phyloP scores from a whole-genome alignment of 2,329 filamentous ascomycete genomes.

The Colletotrichum noveboracense region DNA sequence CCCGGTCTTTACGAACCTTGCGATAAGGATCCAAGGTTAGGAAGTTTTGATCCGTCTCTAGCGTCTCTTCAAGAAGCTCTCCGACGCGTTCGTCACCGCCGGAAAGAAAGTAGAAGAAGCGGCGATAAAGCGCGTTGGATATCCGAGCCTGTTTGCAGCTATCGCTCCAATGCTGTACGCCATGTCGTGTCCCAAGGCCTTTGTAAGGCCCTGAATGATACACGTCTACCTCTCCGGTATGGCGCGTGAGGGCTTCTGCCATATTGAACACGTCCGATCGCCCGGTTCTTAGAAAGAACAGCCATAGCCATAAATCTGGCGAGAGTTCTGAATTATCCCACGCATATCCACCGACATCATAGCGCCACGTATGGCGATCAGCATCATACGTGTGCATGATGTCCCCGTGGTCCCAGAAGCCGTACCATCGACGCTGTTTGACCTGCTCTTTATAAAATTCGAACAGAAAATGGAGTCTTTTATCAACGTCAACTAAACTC shows the following conservation, averaged over 20 bases:
- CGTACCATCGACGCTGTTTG: slow-evolving; percentile 65
- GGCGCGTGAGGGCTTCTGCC: slow-evolving; percentile 62
- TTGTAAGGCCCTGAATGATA: slow-evolving; percentile 65
- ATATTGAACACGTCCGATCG: slow-evolving; percentile 62
- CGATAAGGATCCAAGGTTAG: slow-evolving; percentile 59
- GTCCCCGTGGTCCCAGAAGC: slow-evolving; percentile 67
- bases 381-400: slow-evolving; percentile 67
- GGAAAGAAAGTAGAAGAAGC: slow-evolving; percentile 58
- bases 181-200: slow-evolving; percentile 66
- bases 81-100: slow-evolving; percentile 64
- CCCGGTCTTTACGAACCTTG: slow-evolving; percentile 61
- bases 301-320: slow-evolving; percentile 67
- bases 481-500: slow-evolving; percentile 48
- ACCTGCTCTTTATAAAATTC: slow-evolving; percentile 61
- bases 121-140: slow-evolving; percentile 61
- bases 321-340: slow-evolving; percentile 72
- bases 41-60: slow-evolving; percentile 59
- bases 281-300: slow-evolving; percentile 64
- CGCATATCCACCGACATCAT: slow-evolving; percentile 68
- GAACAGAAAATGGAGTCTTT: slow-evolving; percentile 59
- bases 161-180: slow-evolving; percentile 66
- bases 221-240: slow-evolving; percentile 66
- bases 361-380: slow-evolving; percentile 65
- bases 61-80: slow-evolving; percentile 55
- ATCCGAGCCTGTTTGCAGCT: slow-evolving; percentile 68